Conservation (phyloP, 495 filamentous ascomycete species). For the Penicillium parvum region DNA sequence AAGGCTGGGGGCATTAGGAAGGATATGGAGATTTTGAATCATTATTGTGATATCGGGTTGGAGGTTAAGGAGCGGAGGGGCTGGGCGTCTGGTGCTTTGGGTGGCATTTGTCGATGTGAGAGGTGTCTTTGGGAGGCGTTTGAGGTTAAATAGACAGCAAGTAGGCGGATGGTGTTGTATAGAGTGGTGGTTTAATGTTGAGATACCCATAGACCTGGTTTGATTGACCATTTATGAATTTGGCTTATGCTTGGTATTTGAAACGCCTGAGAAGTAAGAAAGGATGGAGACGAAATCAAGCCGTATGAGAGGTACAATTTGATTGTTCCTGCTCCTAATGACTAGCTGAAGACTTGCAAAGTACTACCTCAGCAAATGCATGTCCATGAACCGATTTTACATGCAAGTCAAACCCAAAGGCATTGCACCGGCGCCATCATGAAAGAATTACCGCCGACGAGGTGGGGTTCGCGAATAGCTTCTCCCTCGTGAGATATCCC, state of each 20-base stretch:
- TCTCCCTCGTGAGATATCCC: conserved; percentile 19
- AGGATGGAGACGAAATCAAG: too few species aligned
- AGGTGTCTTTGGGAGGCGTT: conserved; percentile 63
- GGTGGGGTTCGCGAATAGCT: conserved; percentile 30
- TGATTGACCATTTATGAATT: not conserved
- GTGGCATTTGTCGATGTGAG: conserved; percentile 77
- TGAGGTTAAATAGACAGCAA: conserved; percentile 9
- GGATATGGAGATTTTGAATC: conserved; percentile 82
- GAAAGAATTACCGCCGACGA: conserved; percentile 19
- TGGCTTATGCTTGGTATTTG: conserved; percentile 6
- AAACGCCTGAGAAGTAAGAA: too few species aligned
- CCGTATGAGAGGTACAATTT: too few species aligned
- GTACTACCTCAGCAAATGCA: too few species aligned
- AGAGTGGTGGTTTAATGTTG: conserved; percentile 1
- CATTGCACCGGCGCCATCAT: too few species aligned
- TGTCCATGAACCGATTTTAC: too few species aligned
- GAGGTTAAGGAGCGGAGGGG: conserved; percentile 75
- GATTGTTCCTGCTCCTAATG: too few species aligned
- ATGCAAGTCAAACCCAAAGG: too few species aligned
- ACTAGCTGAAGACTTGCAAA: too few species aligned
- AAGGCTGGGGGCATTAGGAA: conserved; percentile 55
- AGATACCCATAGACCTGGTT: conserved; percentile 7
- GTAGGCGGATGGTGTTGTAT: not conserved
- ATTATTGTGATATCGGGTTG: conserved; percentile 88
- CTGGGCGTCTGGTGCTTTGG: conserved; percentile 80